Evolutionary conservation across 2,329 filamentous ascomycete genomes (phyloP).

Genomic region (Bipolaris victoriae): DNA sequence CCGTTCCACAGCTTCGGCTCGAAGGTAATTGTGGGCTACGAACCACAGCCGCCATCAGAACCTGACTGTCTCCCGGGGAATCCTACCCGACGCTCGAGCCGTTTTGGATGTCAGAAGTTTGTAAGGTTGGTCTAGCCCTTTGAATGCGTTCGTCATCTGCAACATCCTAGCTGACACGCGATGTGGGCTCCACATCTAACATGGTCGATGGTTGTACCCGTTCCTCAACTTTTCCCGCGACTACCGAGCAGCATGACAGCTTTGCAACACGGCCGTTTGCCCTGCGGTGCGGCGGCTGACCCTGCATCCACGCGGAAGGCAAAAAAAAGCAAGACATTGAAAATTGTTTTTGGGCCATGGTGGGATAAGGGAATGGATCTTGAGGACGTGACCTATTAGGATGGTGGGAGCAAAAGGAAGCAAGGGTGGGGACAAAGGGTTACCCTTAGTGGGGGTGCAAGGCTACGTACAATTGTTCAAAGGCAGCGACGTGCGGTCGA

Average conservation of each 20-base stretch:
- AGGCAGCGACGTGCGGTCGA: slow-evolving; percentile 19
- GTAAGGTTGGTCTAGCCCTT: slow-evolving; percentile 33
- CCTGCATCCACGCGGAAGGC: not conserved
- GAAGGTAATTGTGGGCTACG: slow-evolving; percentile 25
- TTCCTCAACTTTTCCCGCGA: slow-evolving; percentile 33
- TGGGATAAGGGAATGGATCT: not conserved
- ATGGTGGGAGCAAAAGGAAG: slow-evolving; percentile 12
- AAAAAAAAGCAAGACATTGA: not conserved
- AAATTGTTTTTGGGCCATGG: not conserved
- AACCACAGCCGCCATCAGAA: slow-evolving; percentile 33
- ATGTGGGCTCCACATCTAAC: slow-evolving; percentile 31
- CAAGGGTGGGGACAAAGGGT: slow-evolving; percentile 29
- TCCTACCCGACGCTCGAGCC: slow-evolving; percentile 36
- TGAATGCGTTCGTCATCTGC: slow-evolving; percentile 28
- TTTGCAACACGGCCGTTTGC: slow-evolving; percentile 9
- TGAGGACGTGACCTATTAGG: not conserved
- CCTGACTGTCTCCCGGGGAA: slow-evolving; percentile 37
- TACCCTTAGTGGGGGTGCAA: slow-evolving; percentile 16
- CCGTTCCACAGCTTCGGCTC: slow-evolving; percentile 35
- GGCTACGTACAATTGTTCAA: slow-evolving; percentile 13
- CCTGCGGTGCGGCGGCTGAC: not conserved
- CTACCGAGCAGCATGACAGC: slow-evolving; percentile 28
- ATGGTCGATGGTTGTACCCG: slow-evolving; percentile 27
- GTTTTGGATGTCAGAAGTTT: slow-evolving; percentile 33
- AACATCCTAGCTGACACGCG: slow-evolving; percentile 40